These are phyloP conservation scores for Calonectria naviculata DNA, from an alignment of 2,329 filamentous ascomycete species.

Conservation along the genomic window DNA sequence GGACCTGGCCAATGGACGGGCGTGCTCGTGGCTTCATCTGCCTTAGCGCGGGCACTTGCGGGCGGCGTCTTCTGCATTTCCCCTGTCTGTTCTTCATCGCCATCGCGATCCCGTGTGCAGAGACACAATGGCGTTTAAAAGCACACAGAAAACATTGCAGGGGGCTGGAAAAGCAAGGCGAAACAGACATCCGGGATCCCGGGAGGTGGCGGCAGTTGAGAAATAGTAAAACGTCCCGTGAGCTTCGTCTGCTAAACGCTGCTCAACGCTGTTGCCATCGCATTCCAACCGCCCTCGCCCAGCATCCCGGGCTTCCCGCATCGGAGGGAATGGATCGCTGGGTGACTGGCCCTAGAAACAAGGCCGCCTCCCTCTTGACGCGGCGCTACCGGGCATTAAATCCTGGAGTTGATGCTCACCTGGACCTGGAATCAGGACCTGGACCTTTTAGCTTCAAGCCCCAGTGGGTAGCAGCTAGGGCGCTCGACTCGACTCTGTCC, in stretches of 20 bases:
- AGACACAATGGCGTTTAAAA: background rate
- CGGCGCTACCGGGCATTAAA: background rate
- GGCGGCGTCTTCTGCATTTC: background rate
- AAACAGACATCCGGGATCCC: background rate
- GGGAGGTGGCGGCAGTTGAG: background rate
- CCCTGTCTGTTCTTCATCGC: background rate
- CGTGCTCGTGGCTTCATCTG: background rate
- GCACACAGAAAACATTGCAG: background rate
- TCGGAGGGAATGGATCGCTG: background rate
- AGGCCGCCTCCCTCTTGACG: background rate
- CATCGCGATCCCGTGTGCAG: background rate
- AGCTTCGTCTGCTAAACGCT: too few relatives aligned
- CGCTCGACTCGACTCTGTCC: background rate
- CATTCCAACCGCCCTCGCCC: background rate
- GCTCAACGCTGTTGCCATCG: background rate
- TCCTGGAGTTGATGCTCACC: background rate
- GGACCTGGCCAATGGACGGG: background rate
- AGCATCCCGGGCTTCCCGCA: background rate
- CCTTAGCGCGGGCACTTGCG: background rate
- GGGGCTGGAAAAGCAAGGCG: background rate
- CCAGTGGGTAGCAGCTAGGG: background rate
- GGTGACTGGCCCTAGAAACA: background rate
- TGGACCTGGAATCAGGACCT: background rate
- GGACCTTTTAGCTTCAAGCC: background rate
- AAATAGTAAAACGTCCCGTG: background rate